Evolutionary conservation across 2,329 filamentous ascomycete genomes (phyloP).

Genomic region (Chaetomium olivaceum): DNA sequence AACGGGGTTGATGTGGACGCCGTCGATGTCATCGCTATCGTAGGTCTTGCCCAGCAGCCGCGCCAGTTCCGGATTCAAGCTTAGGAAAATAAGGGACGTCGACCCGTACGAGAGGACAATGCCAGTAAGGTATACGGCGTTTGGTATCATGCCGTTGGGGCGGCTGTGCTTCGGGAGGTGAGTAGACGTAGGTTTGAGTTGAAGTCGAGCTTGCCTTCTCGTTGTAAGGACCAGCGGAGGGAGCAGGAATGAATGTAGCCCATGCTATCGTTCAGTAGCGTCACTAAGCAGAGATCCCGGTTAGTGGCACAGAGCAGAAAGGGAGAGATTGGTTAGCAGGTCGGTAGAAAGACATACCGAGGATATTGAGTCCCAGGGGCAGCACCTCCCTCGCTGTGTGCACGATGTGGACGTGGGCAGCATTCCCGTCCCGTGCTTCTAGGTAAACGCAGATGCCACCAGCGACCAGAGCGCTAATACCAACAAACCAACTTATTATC

Average conservation of each 20-base stretch:
- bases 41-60: slow-evolving; percentile 22
- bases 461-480: slow-evolving; percentile 21
- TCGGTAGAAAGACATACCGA: slow-evolving; percentile 24
- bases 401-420: slow-evolving; percentile 21
- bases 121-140: slow-evolving; percentile 31
- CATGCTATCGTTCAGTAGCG: slow-evolving; percentile 37
- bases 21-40: slow-evolving; percentile 15
- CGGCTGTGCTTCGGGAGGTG: slow-evolving; percentile 29
- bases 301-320: background rate
- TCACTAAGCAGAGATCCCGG: slow-evolving; percentile 24
- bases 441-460: slow-evolving; percentile 25
- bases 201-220: slow-evolving; percentile 37
- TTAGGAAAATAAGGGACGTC: slow-evolving; percentile 36
- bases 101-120: slow-evolving; percentile 37
- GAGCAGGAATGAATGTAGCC: slow-evolving; percentile 38
- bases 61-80: slow-evolving; percentile 32
- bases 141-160: slow-evolving; percentile 35
- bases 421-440: slow-evolving; percentile 21
- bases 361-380: slow-evolving; percentile 40
- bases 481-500: slow-evolving; percentile 28
- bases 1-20: slow-evolving; percentile 30
- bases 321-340: background rate
- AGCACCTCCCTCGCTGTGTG: slow-evolving; percentile 31
- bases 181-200: slow-evolving; percentile 38
- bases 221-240: slow-evolving; percentile 37